A percentile compares a stretch with the other conserved stretches of the same genome.
phyloP scores from a whole-genome alignment of 371 early-diverging fungal genomes.

The Actinomortierella wolfii region DNA sequence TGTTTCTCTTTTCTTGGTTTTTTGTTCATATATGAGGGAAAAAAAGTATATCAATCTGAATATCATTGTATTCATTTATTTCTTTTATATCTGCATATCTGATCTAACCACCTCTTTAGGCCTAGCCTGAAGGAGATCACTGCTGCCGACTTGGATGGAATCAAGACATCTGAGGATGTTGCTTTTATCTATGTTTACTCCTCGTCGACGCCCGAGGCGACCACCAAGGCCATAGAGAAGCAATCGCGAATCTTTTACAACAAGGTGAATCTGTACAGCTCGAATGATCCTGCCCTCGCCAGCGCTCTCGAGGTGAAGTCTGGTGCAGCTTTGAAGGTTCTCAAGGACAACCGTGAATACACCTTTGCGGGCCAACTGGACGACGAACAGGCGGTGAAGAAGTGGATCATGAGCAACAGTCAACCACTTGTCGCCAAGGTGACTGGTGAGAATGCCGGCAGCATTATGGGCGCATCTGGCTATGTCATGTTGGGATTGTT shows the following conservation, averaged over 20 bases:
- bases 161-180: constrained; percentile 24
- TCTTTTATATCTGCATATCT: neutral
- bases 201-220: constrained; percentile 13
- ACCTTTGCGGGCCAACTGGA: constrained; percentile 21
- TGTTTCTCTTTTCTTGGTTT: neutral
- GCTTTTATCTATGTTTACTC: constrained; percentile 20
- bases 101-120: constrained; percentile 2
- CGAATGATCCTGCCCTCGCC: constrained; percentile 21
- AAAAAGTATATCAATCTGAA: too few relatives aligned
- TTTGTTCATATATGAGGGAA: too few relatives aligned
- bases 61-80: neutral
- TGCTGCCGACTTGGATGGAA: constrained; percentile 3
- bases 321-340: constrained; percentile 14
- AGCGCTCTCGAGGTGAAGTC: constrained; percentile 9
- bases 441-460: constrained; percentile 9
- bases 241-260: constrained; percentile 35
- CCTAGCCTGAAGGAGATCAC: constrained; percentile 25
- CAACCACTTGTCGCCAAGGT: constrained; percentile 19
- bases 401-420: constrained; percentile 19
- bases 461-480: constrained; percentile 12
- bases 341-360: constrained; percentile 40
- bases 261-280: constrained; percentile 11
- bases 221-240: constrained; percentile 14
- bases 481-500: constrained; percentile 27
- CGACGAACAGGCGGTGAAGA: constrained; percentile 8